Evolutionary conservation across 805 yeast genomes (phyloP).

Genomic region (Candida gorgasii): DNA sequence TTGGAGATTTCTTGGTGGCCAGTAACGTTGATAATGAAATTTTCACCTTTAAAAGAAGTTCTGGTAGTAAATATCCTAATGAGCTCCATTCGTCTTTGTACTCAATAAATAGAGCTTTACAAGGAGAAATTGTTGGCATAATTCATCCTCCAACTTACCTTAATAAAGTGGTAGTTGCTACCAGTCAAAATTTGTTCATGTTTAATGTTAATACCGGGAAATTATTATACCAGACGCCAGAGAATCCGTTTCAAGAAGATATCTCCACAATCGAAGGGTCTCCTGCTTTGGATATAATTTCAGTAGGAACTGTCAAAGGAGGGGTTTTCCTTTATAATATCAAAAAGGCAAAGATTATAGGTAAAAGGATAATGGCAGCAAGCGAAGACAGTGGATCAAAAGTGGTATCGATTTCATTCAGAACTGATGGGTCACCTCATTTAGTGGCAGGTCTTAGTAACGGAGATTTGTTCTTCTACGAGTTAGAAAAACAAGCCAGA

Average conservation of each 20-base stretch:
- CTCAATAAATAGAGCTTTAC: conserved; percentile 51
- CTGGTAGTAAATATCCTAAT: conserved; percentile 50
- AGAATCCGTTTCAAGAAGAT: conserved; percentile 45
- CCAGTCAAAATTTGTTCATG: conserved; percentile 59
- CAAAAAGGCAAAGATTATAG: conserved; percentile 57
- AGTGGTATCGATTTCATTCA: conserved; percentile 70
- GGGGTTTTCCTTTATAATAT: conserved; percentile 65
- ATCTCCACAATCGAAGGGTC: conserved; percentile 76
- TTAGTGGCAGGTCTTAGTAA: conserved; percentile 72
- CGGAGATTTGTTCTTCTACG: conserved; percentile 88
- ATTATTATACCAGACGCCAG: conserved; percentile 54
- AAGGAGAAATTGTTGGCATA: conserved; percentile 70
- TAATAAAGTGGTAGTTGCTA: conserved; percentile 85
- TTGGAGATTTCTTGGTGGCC: conserved; percentile 78
- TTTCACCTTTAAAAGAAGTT: conserved; percentile 54
- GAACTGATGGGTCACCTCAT: conserved; percentile 89
- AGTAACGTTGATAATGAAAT: conserved; percentile 43
- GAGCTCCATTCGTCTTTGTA: conserved; percentile 66
- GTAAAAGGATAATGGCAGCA: conserved; percentile 48
- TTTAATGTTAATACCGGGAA: conserved; percentile 80
- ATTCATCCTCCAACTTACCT: conserved; percentile 89
- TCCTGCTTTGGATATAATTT: conserved; percentile 84
- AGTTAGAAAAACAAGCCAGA: conserved; percentile 68
- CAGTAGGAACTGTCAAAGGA: conserved; percentile 74
- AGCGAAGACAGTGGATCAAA: conserved; percentile 40